Percentiles rank a stretch among this genome's conserved stretches.
These are phyloP conservation scores for Dioscorea cayenensis DNA, from an alignment of 116 monocot species.

Conservation along the genomic window DNA sequence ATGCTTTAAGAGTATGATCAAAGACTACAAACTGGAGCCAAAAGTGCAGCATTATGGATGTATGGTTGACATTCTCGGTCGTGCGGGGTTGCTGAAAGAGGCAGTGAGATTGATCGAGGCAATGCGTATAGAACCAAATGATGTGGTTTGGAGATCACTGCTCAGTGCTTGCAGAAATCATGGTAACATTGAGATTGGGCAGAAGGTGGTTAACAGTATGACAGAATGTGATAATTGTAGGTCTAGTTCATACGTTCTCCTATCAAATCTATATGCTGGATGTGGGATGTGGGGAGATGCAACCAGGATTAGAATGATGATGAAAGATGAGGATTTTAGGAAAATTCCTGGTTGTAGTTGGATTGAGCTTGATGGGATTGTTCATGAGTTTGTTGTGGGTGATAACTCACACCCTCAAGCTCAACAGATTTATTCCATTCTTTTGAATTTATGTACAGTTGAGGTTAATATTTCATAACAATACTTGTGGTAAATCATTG, in stretches of 20 bases:
- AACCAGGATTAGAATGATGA: conserved; percentile 21
- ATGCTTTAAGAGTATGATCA: conserved; percentile 40
- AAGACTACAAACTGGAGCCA: conserved; percentile 24
- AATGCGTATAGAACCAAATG: conserved; percentile 53
- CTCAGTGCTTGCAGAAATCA: conserved; percentile 53
- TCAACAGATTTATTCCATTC: conserved; percentile 10
- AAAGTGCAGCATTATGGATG: conserved; percentile 68
- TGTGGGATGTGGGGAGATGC: conserved; percentile 43
- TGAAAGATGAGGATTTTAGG: conserved; percentile 36
- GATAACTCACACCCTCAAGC: conserved; percentile 14
- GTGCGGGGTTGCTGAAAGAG: conserved; percentile 46
- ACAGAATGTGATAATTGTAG: conserved; percentile 3
- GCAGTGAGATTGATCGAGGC: conserved; percentile 35
- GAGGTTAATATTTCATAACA: too few species aligned
- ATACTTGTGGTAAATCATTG: too few species aligned
- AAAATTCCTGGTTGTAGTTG: conserved; percentile 62
- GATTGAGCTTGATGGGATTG: conserved; percentile 52
- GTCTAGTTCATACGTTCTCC: conserved; percentile 37
- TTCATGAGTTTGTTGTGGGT: conserved; percentile 59
- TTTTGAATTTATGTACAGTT: not conserved
- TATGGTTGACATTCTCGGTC: conserved; percentile 53
- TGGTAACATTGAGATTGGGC: conserved; percentile 29
- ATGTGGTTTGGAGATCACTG: conserved; percentile 43
- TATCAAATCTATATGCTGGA: conserved; percentile 46
- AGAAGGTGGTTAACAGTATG: conserved; percentile 8